Conservation (phyloP, 768 basidiomycete genomes). For the Auriscalpium vulgare region DNA sequence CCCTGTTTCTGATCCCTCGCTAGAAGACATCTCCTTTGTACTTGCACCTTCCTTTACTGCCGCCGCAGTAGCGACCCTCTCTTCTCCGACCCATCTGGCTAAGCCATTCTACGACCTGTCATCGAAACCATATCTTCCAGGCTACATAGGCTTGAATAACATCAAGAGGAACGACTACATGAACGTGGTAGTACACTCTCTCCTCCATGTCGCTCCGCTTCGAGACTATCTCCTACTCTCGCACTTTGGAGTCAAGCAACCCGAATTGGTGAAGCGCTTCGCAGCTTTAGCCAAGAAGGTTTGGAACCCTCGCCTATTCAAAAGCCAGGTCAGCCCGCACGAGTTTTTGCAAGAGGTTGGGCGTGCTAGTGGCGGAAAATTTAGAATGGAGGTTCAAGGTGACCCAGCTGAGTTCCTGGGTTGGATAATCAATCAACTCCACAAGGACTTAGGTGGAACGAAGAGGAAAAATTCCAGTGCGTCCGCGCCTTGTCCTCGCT, state of each 20-base stretch:
- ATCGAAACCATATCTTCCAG: conserved; percentile 78
- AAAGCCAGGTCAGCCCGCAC: conserved; percentile 97
- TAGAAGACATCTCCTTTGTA: conserved; percentile 91
- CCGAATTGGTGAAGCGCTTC: conserved; percentile 86
- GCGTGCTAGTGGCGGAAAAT: conserved; percentile 81
- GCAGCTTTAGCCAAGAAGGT: conserved; percentile 83
- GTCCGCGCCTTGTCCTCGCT: conserved; percentile 23
- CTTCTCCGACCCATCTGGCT: conserved; percentile 47
- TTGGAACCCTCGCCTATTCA: conserved; percentile 96
- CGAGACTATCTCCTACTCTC: conserved; percentile 83
- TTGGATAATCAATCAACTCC: conserved; percentile 91
- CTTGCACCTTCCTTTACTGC: conserved; percentile 82
- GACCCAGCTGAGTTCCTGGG: conserved; percentile 95
- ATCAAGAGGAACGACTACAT: conserved; percentile 96
- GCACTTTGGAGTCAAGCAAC: conserved; percentile 61
- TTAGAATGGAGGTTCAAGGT: conserved; percentile 88
- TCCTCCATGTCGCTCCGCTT: conserved; percentile 85
- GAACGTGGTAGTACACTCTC: conserved; percentile 92
- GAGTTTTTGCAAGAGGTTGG: conserved; percentile 97
- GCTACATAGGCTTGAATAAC: conserved; percentile 95
- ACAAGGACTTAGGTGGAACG: conserved; percentile 91
- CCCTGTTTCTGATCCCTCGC: conserved; percentile 89
- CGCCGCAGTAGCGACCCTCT: conserved; percentile 44
- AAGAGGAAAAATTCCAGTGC: conserved; percentile 85
- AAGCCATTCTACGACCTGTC: conserved; percentile 83